Evolutionary conservation across 148 eudicot genomes (phyloP), one percentile per base, ranked within the genome.

Genomic region (Diospyros kaki): DNA sequence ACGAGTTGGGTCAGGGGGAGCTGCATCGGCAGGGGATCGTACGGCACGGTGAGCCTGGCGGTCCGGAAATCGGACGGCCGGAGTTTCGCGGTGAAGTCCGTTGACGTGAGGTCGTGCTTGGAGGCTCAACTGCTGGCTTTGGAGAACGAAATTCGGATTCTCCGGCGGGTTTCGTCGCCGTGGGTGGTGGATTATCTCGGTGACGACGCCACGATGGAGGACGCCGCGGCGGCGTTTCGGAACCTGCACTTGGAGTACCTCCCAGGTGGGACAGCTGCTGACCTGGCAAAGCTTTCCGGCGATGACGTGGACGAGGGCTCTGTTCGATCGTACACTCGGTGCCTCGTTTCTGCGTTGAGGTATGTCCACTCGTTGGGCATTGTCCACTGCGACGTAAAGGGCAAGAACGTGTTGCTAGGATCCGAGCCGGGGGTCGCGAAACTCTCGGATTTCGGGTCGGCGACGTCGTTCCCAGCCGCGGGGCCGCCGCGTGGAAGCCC

Each of bases 371-470:
- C 78, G 0, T 59, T 55, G 15, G 87, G 88, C 44, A 76, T 91
- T 28, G 86, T 88, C 2, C 98, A 93, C 74, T 85, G 98, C 67
- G 98, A 93, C 67, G 87, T 93, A 2, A 93, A 93, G 72, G 94
- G 94, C 18, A 77, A 78, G 58, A 93, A 93, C 77, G 84, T 93
- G 1, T 66, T 93, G 28, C 17, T 91, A 43, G 89, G 84, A 5
- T 28, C 84, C 59, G 63, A 73, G 1, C 68, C 61, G 0, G 76
- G 89, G 6, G 60, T 62, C 9, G 98, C 88, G 1, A 93, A 91
- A 70, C 84, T 93, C 1, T 83, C 92, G 9, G 96, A 93, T 80
- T 93, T 93, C 72, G 98, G 98, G 0, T 81, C 96, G 3, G 85
- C 98, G n/a, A 41, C 12, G 45, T 75, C 54, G 9, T 53, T 58